Evolutionary conservation across 2,329 filamentous ascomycete genomes (phyloP).

Genomic region (Microcera coccophila): DNA sequence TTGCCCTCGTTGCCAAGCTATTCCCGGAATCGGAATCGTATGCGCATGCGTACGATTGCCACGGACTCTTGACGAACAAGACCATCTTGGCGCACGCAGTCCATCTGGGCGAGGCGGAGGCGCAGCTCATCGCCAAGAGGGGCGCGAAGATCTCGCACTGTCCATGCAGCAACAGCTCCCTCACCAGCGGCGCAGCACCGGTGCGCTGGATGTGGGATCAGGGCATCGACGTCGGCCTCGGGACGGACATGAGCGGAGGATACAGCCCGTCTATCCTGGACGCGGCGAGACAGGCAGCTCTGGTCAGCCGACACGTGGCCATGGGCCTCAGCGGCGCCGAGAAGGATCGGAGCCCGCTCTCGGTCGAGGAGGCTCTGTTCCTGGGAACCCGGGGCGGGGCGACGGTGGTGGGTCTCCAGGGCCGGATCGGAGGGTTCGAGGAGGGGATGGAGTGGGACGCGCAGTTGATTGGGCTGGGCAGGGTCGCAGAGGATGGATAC

Average conservation of each 20-base stretch:
- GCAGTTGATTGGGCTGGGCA: slow-evolving; percentile 68
- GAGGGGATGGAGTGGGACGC: slow-evolving; percentile 88
- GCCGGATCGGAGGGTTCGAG: slow-evolving; percentile 74
- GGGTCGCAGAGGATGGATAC: slow-evolving; percentile 41
- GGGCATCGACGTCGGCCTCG: slow-evolving; percentile 76
- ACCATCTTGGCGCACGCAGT: slow-evolving; percentile 86
- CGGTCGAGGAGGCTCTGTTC: slow-evolving; percentile 81
- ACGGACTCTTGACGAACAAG: slow-evolving; percentile 62
- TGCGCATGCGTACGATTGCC: slow-evolving; percentile 71
- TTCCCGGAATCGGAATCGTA: slow-evolving; percentile 67
- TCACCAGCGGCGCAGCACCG: slow-evolving; percentile 74
- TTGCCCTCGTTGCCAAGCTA: slow-evolving; percentile 63
- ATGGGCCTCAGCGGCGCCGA: slow-evolving; percentile 42
- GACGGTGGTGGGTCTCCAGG: slow-evolving; percentile 68
- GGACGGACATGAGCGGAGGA: slow-evolving; percentile 87
- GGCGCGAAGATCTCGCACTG: slow-evolving; percentile 75
- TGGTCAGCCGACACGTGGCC: slow-evolving; percentile 71
- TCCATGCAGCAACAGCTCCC: slow-evolving; percentile 77
- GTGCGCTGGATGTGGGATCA: slow-evolving; percentile 70
- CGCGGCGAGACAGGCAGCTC: slow-evolving; percentile 73
- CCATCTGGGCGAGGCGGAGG: slow-evolving; percentile 67
- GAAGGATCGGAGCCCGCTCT: slow-evolving; percentile 58
- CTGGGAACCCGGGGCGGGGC: slow-evolving; percentile 88
- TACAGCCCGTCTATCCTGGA: slow-evolving; percentile 80
- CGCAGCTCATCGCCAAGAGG: slow-evolving; percentile 56